These are phyloP conservation scores for Eimeria acervulina DNA, from an alignment of 169 alveolate genomes.

Conservation along the genomic window DNA sequence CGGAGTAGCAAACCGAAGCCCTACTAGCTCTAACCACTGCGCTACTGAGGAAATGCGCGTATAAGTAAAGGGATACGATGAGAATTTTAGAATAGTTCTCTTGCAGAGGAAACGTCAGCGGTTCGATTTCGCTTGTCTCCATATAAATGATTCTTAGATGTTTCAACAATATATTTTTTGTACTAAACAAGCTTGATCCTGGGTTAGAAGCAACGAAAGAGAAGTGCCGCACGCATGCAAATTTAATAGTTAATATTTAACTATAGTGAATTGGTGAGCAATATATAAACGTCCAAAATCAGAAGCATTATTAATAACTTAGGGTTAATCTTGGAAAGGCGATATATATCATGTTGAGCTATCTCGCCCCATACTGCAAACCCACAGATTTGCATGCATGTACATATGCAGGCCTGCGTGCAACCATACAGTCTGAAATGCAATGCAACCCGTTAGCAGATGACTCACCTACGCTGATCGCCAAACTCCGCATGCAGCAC, in stretches of 20 bases:
- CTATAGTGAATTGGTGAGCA: constrained; percentile 75
- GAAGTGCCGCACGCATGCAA: constrained; percentile 78
- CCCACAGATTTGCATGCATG: too few relatives aligned
- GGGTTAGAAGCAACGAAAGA: constrained; percentile 78
- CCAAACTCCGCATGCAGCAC: too few relatives aligned
- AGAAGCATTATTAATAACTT: constrained; percentile 57
- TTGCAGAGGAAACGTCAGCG: constrained; percentile 68
- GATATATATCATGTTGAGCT: too few relatives aligned
- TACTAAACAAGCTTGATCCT: constrained; percentile 76
- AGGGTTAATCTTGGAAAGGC: constrained; percentile 54
- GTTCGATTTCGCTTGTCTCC: constrained; percentile 81
- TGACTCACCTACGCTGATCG: too few relatives aligned
- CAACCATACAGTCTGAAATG: too few relatives aligned
- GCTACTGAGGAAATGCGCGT: too few relatives aligned
- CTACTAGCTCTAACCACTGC: too few relatives aligned
- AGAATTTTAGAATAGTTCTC: constrained; percentile 68
- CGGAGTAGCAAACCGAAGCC: too few relatives aligned
- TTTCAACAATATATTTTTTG: not conserved
- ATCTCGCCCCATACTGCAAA: too few relatives aligned
- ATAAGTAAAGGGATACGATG: too few relatives aligned
- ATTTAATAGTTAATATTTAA: constrained; percentile 12
- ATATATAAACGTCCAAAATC: constrained; percentile 56
- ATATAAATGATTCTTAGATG: constrained; percentile 25
- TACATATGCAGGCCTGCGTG: too few relatives aligned
- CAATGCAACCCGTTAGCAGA: too few relatives aligned